These are phyloP conservation scores for Fusarium nelsonii DNA, from an alignment of 2,329 filamentous ascomycete species.

Conservation along the genomic window DNA sequence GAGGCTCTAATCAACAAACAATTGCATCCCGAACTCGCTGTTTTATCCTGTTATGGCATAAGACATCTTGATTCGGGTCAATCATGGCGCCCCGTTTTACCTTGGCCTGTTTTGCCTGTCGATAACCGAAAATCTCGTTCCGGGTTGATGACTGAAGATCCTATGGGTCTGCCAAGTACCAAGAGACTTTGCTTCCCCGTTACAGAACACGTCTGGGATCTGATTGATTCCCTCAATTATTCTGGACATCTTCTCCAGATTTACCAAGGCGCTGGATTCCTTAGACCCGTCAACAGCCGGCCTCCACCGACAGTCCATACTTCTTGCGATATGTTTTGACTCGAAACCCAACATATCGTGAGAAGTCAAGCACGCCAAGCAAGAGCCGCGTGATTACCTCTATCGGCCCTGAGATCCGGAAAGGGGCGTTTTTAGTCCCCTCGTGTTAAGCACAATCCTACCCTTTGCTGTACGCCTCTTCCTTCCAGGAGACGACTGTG, in stretches of 20 bases:
- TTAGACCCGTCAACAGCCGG: constrained; percentile 2
- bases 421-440: constrained; percentile 18
- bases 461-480: constrained; percentile 9
- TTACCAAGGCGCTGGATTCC: constrained; percentile 16
- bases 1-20: neutral
- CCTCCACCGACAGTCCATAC: neutral
- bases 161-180: constrained; percentile 14
- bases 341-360: neutral
- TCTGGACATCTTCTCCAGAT: constrained; percentile 22
- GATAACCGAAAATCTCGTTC: constrained; percentile 26
- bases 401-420: constrained; percentile 44
- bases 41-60: constrained; percentile 7
- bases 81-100: neutral
- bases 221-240: constrained; percentile 9
- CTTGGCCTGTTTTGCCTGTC: constrained; percentile 8
- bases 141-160: constrained; percentile 12
- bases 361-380: neutral
- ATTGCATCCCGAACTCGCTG: neutral
- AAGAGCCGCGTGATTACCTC: constrained; percentile 3
- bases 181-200: constrained; percentile 19
- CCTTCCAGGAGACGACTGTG: neutral
- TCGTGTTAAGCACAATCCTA: constrained; percentile 12
- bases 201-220: constrained; percentile 4
- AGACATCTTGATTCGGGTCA: neutral
- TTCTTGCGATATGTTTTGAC: neutral